Conservation (phyloP, 2,329 filamentous ascomycete species). For the Esteya vermicola region DNA sequence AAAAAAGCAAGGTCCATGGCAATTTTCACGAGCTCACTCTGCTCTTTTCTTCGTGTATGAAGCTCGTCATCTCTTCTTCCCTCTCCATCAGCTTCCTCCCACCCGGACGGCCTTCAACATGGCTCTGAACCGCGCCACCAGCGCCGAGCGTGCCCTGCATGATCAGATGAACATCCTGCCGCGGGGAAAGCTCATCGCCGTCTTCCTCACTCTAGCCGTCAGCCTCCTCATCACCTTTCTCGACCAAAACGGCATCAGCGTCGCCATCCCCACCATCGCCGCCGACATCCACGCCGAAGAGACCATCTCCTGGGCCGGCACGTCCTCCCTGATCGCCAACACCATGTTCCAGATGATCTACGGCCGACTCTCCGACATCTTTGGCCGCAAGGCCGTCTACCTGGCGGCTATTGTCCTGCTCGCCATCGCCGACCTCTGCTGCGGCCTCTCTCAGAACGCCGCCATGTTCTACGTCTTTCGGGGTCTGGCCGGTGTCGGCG, state of each 20-base stretch:
- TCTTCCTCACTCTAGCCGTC: constrained; percentile 35
- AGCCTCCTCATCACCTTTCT: constrained; percentile 39
- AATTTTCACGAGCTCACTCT: too few relatives aligned
- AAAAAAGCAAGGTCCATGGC: too few relatives aligned
- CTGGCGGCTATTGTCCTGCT: constrained; percentile 37
- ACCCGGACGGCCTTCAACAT: too few relatives aligned
- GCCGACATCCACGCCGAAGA: constrained; percentile 22
- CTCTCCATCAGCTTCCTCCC: too few relatives aligned
- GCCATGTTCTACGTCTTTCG: constrained; percentile 48
- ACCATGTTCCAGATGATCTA: constrained; percentile 53
- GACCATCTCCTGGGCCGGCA: constrained; percentile 42
- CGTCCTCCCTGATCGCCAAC: constrained; percentile 37
- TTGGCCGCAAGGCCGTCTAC: constrained; percentile 45
- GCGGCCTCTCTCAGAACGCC: constrained; percentile 38
- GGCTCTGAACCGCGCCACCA: too few relatives aligned
- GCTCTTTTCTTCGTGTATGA: too few relatives aligned
- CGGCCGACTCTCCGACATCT: constrained; percentile 45
- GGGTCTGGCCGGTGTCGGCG: constrained; percentile 45
- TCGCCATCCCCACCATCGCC: constrained; percentile 32
- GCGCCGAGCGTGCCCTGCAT: too few relatives aligned
- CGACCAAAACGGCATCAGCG: constrained; percentile 40
- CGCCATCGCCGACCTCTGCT: constrained; percentile 41
- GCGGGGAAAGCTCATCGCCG: constrained; percentile 29
- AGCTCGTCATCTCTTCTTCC: too few relatives aligned
- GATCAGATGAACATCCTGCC: constrained; percentile 42